Evolutionary conservation across 768 basidiomycete genomes (phyloP), one percentile per base, ranked within the genome.

Genomic region (Mycena maculata): DNA sequence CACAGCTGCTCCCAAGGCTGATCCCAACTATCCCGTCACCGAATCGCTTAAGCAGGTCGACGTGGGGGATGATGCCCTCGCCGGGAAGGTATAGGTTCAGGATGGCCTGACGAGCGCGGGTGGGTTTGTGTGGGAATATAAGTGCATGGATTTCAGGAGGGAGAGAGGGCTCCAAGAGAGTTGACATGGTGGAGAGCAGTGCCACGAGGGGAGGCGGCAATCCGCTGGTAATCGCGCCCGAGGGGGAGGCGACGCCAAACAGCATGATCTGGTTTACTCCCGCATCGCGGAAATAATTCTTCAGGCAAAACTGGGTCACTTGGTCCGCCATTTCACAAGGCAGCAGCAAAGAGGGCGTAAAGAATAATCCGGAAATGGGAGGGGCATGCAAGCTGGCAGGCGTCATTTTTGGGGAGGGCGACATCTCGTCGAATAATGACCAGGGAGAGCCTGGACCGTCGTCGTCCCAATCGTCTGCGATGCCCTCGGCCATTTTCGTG

Each of bases 11-110:
- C 13, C 88, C 86, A 28, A 99, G 81, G 71, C 93, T 96, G 57
- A 97, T 87, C 11, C 94, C 94, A 25, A 98, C 82, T 57, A 99
- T 96, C 1, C 94, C 95, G 74, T 97, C 94, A 9, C 87, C 94
- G 73, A 92, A 99, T 16, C 96, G 88, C 28, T 84, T 80, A 4
- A 94, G 85, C 25, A 99, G 83, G 74, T 99, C 96, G 45, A 99
- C 86, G 71, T 98, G 96, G 0, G 94, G 86, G 0, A 89, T 82
- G 70, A 99, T 98, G 13, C 96, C 96, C 76, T 95, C 89, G 9
- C 96, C 96, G 0, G 95, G 94, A 23, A 81, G 80, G 76, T 99
- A 99, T 2, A 96, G 82, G 76, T 98, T 99, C 57, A 98, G 71
- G 61, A 98, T 99, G 1, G 89, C 93, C 75, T 98, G 96, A 28